Evolutionary conservation across 805 yeast genomes (phyloP).

Genomic region (Hanseniaspora nectarophila): DNA sequence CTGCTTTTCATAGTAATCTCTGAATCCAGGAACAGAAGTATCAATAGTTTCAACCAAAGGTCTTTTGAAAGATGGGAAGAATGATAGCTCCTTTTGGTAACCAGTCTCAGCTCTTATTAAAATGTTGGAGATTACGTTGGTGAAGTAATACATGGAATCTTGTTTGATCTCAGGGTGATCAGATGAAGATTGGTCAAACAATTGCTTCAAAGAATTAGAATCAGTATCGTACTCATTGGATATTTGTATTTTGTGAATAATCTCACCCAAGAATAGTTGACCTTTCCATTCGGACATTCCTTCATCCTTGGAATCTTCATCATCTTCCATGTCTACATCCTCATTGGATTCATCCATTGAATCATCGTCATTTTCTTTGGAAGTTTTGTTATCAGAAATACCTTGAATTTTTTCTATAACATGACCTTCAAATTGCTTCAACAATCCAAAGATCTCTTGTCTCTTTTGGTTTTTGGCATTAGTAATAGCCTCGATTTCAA

Average conservation of each 20-base stretch:
- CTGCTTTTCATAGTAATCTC: conserved; percentile 38
- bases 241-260: conserved; percentile 42
- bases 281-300: conserved; percentile 42
- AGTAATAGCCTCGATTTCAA: conserved; percentile 47
- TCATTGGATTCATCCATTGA: background rate
- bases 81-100: conserved; percentile 37
- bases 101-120: conserved; percentile 35
- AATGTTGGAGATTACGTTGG: conserved; percentile 40
- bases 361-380: background rate
- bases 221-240: conserved; percentile 39
- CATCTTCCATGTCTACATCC: background rate
- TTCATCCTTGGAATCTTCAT: conserved; percentile 9
- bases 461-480: conserved; percentile 55
- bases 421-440: conserved; percentile 34
- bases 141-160: conserved; percentile 47
- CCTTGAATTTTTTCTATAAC: conserved; percentile 22
- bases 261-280: conserved; percentile 36
- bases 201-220: conserved; percentile 31
- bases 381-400: background rate
- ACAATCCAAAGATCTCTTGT: conserved; percentile 30
- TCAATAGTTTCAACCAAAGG: conserved; percentile 34
- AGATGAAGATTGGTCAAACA: conserved; percentile 40
- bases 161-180: conserved; percentile 60
- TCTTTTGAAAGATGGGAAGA: conserved; percentile 29
- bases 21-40: conserved; percentile 33